Evolutionary conservation across 2,329 filamentous ascomycete species (phyloP).

Genomic region (Nemania sp.): DNA sequence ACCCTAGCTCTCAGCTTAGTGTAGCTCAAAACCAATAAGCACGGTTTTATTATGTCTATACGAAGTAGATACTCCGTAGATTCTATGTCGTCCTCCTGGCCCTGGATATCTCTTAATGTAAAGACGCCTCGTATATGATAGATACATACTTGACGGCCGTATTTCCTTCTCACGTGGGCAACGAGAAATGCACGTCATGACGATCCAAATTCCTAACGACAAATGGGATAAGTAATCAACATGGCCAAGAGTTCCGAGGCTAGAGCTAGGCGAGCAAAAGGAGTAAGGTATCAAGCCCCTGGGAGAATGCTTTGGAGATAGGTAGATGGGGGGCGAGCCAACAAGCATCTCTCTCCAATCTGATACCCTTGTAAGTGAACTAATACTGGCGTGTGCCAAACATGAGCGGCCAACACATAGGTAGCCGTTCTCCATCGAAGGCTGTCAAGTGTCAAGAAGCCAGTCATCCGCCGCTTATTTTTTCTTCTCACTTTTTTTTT

Average conservation of each 20-base stretch:
- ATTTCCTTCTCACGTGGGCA: conserved; percentile 7
- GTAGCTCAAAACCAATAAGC: no score
- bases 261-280: not conserved
- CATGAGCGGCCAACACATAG: conserved; percentile 1
- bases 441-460: not conserved
- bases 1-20: no score
- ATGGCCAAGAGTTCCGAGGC: not conserved
- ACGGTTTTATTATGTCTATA: no score
- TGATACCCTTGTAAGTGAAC: conserved; percentile 4
- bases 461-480: conserved; percentile 15
- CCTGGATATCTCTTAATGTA: not conserved
- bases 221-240: not conserved
- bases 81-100: not conserved
- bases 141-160: not conserved
- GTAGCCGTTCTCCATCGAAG: conserved; percentile 1
- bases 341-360: not conserved
- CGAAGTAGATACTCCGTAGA: not conserved
- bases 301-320: conserved; percentile 3
- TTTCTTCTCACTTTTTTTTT: not conserved
- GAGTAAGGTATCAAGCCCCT: not conserved
- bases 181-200: conserved; percentile 1
- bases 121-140: not conserved
- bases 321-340: conserved; percentile 4
- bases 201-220: not conserved
- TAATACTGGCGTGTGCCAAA: conserved; percentile 1